A percentile compares a stretch with the other conserved stretches of the same genome.
Evolutionary conservation across 2,329 filamentous ascomycete species (phyloP).

Genomic region (Thelonectria discophora): DNA sequence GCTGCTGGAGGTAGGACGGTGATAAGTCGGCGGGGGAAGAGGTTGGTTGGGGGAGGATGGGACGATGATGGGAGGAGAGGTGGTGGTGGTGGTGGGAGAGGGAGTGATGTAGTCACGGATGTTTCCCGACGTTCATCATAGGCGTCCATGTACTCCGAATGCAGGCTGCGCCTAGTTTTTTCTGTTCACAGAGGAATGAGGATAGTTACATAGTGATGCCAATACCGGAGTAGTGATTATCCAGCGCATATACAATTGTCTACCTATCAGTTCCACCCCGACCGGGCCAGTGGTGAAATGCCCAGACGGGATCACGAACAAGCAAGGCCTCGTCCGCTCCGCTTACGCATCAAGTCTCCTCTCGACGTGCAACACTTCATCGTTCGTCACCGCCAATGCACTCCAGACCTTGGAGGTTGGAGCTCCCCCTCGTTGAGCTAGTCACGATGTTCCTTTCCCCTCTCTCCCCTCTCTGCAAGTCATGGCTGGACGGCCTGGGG

Average conservation of each 20-base stretch:
- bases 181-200: neutral
- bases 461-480: no score
- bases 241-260: no score
- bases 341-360: no score
- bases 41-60: constrained; percentile 8
- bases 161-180: no score
- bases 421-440: constrained; percentile 7
- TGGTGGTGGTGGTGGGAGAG: no score
- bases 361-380: no score
- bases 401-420: no score
- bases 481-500: no score
- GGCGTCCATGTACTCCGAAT: no score
- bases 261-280: neutral
- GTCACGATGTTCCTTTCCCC: neutral
- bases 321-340: neutral
- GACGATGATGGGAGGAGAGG: neutral
- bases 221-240: neutral
- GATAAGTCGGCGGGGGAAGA: neutral
- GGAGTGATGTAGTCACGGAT: no score
- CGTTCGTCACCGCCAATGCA: no score
- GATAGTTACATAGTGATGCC: neutral
- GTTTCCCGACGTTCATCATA: no score
- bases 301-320: neutral
- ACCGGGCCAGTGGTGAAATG: neutral
- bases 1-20: neutral